phyloP scores from a whole-genome alignment of 768 basidiomycete species.

The Russula griseocarnosa region DNA sequence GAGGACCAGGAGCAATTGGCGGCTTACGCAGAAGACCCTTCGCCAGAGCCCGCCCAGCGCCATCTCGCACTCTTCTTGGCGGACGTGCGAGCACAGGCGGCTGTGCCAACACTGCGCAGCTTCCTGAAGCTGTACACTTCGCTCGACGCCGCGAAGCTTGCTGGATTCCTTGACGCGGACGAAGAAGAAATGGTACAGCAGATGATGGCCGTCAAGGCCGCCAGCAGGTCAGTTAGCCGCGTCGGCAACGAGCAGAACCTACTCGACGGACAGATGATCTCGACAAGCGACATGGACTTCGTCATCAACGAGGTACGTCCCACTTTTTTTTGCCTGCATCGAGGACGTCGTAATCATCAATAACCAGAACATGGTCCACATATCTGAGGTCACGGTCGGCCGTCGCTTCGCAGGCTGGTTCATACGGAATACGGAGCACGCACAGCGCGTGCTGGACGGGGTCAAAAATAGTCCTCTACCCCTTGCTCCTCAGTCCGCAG shows the following conservation, averaged over 20 bases:
- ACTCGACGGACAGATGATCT: slow-evolving; percentile 80
- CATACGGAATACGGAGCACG: slow-evolving; percentile 91
- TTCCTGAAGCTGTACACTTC: slow-evolving; percentile 95
- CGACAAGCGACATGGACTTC: slow-evolving; percentile 93
- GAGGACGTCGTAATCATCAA: background rate
- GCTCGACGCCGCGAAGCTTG: slow-evolving; percentile 85
- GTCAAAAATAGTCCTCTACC: slow-evolving; percentile 59
- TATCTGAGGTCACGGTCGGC: slow-evolving; percentile 91
- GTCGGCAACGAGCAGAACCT: slow-evolving; percentile 49
- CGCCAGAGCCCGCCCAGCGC: slow-evolving; percentile 72
- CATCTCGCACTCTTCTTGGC: slow-evolving; percentile 82
- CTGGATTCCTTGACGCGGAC: slow-evolving; percentile 84
- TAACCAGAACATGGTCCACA: slow-evolving; percentile 88
- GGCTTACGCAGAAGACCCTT: slow-evolving; percentile 38
- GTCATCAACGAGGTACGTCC: slow-evolving; percentile 81
- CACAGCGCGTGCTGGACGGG: slow-evolving; percentile 81
- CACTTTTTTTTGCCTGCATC: background rate
- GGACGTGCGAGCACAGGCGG: slow-evolving; percentile 69
- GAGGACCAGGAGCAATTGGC: slow-evolving; percentile 67
- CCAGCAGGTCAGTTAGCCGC: slow-evolving; percentile 71
- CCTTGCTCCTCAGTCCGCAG: slow-evolving; percentile 12
- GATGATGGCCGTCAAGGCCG: slow-evolving; percentile 95
- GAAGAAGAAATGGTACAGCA: slow-evolving; percentile 95
- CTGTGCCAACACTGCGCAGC: slow-evolving; percentile 81
- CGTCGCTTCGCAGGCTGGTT: slow-evolving; percentile 96